Evolutionary conservation across 495 filamentous ascomycete genomes (phyloP), one percentile per base, ranked within the genome.

Genomic region (Xylaria cubensis): DNA sequence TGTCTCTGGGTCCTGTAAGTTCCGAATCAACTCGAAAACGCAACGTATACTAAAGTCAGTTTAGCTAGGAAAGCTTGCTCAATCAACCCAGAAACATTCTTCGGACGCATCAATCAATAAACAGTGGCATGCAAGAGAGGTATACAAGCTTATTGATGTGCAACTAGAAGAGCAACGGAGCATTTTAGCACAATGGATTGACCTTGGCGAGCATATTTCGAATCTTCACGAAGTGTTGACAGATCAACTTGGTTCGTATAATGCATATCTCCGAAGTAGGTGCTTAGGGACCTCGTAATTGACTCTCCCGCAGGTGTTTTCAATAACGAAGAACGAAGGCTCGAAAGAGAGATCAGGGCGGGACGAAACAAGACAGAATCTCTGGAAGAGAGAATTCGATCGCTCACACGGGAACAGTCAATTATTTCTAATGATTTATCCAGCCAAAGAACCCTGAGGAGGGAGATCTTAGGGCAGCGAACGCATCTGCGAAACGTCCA

Each of bases 141-240:
- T 53, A n/a, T 53, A 53, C 50, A 53, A 53, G 50, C 21, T 53
- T 26, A 53, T 53, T 53, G 50, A 21, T 53, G 50, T n/a, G 12
- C 50, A 53, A 21, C 19, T 53, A 53, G n/a, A 53, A 53, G 50
- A 53, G 50, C 19, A 19, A 26, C 17, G 19, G 50, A 53, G 21
- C 7, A 53, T 53, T 7, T 21, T 53, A n/a, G n/a, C n/a, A 1
- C n/a, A 53, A 26, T 53, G 50, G 50, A 19, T 19, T 53, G 21
- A 53, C 9, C n/a, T 53, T 26, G 50, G 50, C 50, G 50, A 53
- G 21, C 50, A 53, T 19, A 19, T 53, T 26, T 53, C 50, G 50
- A 53, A 53, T 53, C 50, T 53, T 21, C 50, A 53, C 21, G 50
- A 53, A 21, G 50, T 53, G n/a, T 53, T 53, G 6, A 53, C 21